Conservation (phyloP, 768 basidiomycete species). For the Xerocomellus amylosporus region DNA sequence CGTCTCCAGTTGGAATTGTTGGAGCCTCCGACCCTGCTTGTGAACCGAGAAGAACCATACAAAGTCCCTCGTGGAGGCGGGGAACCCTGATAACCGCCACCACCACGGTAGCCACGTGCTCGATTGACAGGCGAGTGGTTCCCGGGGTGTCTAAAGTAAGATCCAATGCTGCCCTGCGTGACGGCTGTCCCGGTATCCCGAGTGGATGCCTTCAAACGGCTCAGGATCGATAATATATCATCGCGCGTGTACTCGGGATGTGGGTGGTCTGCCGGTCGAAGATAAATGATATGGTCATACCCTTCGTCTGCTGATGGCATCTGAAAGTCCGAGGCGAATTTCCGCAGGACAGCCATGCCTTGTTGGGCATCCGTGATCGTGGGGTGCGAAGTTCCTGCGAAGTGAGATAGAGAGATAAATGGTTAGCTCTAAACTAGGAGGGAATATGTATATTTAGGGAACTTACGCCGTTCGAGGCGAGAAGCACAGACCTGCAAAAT, state of each 20-base stretch:
- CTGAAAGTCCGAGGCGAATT: slow-evolving; percentile 61
- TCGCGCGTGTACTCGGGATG: slow-evolving; percentile 47
- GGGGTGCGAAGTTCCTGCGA: slow-evolving; percentile 66
- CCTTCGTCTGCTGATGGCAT: slow-evolving; percentile 59
- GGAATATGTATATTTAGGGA: slow-evolving; percentile 14
- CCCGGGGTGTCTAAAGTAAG: slow-evolving; percentile 11
- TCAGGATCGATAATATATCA: slow-evolving; percentile 52
- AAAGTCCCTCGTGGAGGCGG: slow-evolving; percentile 10
- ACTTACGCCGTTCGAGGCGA: slow-evolving; percentile 59
- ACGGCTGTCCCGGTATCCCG: slow-evolving; percentile 12
- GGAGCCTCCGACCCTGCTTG: slow-evolving; percentile 16
- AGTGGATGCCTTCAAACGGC: slow-evolving; percentile 40
- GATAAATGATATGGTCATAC: slow-evolving; percentile 53
- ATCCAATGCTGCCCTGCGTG: slow-evolving; percentile 3
- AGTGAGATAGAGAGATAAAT: slow-evolving; percentile 5
- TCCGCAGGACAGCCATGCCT: slow-evolving; percentile 58
- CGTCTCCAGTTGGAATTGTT: slow-evolving; percentile 19
- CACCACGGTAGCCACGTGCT: slow-evolving; percentile 23
- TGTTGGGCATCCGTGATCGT: slow-evolving; percentile 65
- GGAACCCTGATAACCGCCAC: slow-evolving; percentile 16
- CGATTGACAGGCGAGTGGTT: slow-evolving; percentile 7
- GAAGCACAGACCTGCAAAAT: slow-evolving; percentile 54
- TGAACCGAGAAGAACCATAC: slow-evolving; percentile 14
- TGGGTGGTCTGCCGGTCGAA: slow-evolving; percentile 37
- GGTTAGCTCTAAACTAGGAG: slow-evolving; percentile 7